Percentiles rank a stretch among this genome's conserved stretches.
Conservation (phyloP, 257 asterid genomes). For the Vinca minor region DNA sequence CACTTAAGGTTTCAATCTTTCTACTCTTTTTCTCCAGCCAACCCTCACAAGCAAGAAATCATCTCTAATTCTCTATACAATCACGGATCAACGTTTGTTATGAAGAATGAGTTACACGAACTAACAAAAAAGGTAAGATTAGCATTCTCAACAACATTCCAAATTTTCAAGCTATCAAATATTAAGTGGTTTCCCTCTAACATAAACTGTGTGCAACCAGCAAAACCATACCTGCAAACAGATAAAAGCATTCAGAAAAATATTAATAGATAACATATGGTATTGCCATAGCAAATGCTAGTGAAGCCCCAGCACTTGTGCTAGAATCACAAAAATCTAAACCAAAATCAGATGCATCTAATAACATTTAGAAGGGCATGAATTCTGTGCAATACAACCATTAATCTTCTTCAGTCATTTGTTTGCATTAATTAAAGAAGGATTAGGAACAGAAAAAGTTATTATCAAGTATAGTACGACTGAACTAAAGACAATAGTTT, state of each 20-base stretch:
- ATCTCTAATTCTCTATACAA: too few species aligned
- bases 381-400: too few species aligned
- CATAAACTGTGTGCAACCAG: not conserved
- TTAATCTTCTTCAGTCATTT: too few species aligned
- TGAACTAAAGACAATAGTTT: not conserved
- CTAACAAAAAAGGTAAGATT: constrained; percentile 5
- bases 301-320: too few species aligned
- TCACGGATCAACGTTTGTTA: constrained; percentile 12
- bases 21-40: too few species aligned
- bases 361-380: too few species aligned
- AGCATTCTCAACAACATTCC: constrained; percentile 12
- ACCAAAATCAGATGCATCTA: too few species aligned
- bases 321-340: too few species aligned
- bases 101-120: constrained; percentile 8
- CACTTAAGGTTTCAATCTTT: too few species aligned
- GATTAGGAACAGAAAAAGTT: not conserved
- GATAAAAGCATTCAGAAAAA: constrained; percentile 2
- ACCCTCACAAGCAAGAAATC: too few species aligned
- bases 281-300: too few species aligned
- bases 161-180: constrained; percentile 1
- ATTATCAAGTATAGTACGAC: not conserved
- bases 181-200: not conserved
- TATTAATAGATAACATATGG: too few species aligned
- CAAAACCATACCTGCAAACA: constrained; percentile 14
- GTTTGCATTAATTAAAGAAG: not conserved